Evolutionary conservation across 1,284 basidiomycete species (phyloP).

Genomic region (Ustilago crameri): DNA sequence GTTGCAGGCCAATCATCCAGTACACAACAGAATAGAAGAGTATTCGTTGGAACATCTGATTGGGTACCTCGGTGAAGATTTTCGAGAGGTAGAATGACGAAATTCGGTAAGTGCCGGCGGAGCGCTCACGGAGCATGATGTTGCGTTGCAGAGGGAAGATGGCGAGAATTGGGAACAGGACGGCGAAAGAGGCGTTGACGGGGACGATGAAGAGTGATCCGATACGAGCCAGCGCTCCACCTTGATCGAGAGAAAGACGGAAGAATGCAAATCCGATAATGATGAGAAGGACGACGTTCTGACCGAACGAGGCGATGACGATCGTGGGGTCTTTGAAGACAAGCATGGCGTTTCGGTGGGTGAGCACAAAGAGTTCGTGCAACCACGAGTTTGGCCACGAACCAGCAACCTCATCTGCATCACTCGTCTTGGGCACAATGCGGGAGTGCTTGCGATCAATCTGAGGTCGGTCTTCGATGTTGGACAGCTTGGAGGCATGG

Average conservation of each 20-base stretch:
- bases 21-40: constrained; percentile 39
- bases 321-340: constrained; percentile 48
- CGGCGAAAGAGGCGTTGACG: constrained; percentile 45
- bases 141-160: constrained; percentile 50
- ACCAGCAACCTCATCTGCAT: constrained; percentile 19
- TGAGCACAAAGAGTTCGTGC: constrained; percentile 42
- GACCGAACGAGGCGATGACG: constrained; percentile 43
- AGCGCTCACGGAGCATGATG: constrained; percentile 53
- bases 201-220: constrained; percentile 55
- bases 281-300: constrained; percentile 44
- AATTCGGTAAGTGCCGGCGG: constrained; percentile 48
- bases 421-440: constrained; percentile 27
- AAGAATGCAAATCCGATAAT: constrained; percentile 56
- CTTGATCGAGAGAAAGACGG: constrained; percentile 34
- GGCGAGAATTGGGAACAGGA: constrained; percentile 50
- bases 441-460: constrained; percentile 13
- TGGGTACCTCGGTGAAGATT: constrained; percentile 52
- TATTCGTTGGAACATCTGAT: constrained; percentile 38
- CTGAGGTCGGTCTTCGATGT: neutral
- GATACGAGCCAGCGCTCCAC: constrained; percentile 48
- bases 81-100: constrained; percentile 50
- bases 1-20: constrained; percentile 51
- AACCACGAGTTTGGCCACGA: constrained; percentile 52
- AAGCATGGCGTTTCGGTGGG: constrained; percentile 44
- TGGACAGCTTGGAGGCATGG: neutral